Evolutionary conservation across 176 grass and related monocot genomes (phyloP).

Genomic region (Ensete glaucum): DNA sequence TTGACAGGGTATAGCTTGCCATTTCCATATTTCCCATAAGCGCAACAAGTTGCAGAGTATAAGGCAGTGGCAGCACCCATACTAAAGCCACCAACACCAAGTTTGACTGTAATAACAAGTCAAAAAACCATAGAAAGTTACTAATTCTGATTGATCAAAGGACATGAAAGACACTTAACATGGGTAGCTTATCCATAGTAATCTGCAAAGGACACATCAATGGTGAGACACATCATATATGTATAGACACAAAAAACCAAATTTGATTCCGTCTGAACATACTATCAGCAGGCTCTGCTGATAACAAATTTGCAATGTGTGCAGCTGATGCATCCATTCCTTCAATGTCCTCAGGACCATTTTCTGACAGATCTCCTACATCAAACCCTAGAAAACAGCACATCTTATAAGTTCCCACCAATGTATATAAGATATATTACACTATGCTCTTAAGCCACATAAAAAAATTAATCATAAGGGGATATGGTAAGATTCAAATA

Average conservation of each 20-base stretch:
- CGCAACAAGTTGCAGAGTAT: conserved; percentile 80
- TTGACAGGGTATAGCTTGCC: conserved; percentile 70
- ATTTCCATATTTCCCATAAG: conserved; percentile 83
- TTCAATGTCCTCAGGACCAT: conserved; percentile 57
- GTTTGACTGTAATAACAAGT: conserved; percentile 47
- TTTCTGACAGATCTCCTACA: conserved; percentile 72
- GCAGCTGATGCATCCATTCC: conserved; percentile 78
- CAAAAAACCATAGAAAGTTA: conserved; percentile 6
- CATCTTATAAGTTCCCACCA: background rate
- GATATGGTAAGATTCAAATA: background rate
- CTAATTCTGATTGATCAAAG: background rate
- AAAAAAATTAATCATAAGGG: too few species aligned
- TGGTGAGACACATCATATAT: too few species aligned
- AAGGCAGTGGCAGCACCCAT: conserved; percentile 87
- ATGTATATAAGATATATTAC: too few species aligned
- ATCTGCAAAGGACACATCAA: too few species aligned
- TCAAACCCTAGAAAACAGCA: conserved; percentile 63
- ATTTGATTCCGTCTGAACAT: conserved; percentile 18
- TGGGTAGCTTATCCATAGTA: background rate
- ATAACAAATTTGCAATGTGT: conserved; percentile 85
- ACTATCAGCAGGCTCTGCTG: conserved; percentile 78
- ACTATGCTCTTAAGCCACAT: background rate
- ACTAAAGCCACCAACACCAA: conserved; percentile 91
- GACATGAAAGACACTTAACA: background rate
- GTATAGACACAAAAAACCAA: background rate